Base-by-base conservation (phyloP, 2,329 filamentous ascomycete species). In the Exophiala phaeomuriformis region DNA sequence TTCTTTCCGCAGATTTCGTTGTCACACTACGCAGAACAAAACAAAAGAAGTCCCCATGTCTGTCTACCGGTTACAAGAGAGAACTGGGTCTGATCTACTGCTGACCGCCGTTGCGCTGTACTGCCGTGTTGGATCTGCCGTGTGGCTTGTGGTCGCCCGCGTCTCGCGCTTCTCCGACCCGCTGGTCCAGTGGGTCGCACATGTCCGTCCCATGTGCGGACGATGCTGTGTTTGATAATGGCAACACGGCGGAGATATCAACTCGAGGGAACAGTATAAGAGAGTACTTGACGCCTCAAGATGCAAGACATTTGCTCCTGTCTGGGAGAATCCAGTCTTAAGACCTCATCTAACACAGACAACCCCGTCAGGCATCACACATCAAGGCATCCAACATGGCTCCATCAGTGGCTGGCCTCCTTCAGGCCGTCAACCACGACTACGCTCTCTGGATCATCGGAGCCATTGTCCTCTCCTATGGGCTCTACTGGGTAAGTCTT, bases 401-500 rank as follows among this genome's bases (percentile, higher is more conserved):
- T 19, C 35, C 40, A 27, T 49, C 48, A 8, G 35, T 59, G 27
- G 37, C 37, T 19, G 49, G 57, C 51, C 47, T 59, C 19, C 27
- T 50, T 9, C 49, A 50, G 36, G 54, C 39, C 9, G 47, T 57
- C 47, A 52, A 55, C 28, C 52, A 57, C n/a, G 51, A 52, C 28
- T 51, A 52, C 45, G 33, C 51, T 10, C 19, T 52, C 7, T 59
- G 57, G 57, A 46, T 57, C 37, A 31, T 49, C 35, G 49, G 27
- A n/a, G 36, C 46, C 7, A 28, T 47, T 28, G 27, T 59, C 19
- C 8, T 57, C 8, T 30, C 55, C 8, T 45, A 52, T 33, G 57
- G 51, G 4, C 37, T 59, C 10, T 59, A 59, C 33, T 55, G 52
- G 54, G 57, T 59, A 47, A 47, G 52, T 30, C 7, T 1, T 6